phyloP scores from a whole-genome alignment of 2,329 filamentous ascomycete genomes.

The Nemania sp. region DNA sequence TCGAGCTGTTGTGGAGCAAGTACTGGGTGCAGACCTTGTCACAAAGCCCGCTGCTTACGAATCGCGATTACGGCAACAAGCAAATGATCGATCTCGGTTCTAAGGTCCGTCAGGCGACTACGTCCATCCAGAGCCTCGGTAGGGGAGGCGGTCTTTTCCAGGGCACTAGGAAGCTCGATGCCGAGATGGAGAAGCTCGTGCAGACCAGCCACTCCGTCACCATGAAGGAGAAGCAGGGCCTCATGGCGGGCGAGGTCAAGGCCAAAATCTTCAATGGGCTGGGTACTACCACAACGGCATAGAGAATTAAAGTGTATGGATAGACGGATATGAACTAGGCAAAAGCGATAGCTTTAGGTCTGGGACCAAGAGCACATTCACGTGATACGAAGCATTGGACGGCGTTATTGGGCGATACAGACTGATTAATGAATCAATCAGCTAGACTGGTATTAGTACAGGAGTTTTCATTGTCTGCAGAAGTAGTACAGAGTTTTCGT shows the following conservation, averaged over 20 bases:
- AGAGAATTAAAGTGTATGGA: constrained; percentile 14
- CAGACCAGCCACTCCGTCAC: constrained; percentile 49
- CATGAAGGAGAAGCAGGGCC: constrained; percentile 52
- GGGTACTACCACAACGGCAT: constrained; percentile 29
- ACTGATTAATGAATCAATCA: constrained; percentile 28
- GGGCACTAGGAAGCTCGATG: constrained; percentile 35
- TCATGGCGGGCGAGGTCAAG: constrained; percentile 50
- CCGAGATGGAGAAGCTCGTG: constrained; percentile 49
- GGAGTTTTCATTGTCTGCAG: constrained; percentile 38
- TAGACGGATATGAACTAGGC: constrained; percentile 7
- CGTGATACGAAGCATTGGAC: constrained; percentile 49
- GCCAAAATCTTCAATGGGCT: constrained; percentile 51
- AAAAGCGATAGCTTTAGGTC: constrained; percentile 18
- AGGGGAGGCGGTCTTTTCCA: constrained; percentile 46
- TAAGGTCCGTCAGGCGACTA: constrained; percentile 78
- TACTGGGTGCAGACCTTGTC: constrained; percentile 98
- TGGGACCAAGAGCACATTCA: constrained; percentile 19
- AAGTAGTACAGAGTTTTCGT: constrained; percentile 35
- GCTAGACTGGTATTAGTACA: constrained; percentile 39
- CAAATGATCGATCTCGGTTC: constrained; percentile 89
- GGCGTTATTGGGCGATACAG: constrained; percentile 45
- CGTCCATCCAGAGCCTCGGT: constrained; percentile 51
- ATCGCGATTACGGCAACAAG: constrained; percentile 91
- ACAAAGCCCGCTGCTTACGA: constrained; percentile 88
- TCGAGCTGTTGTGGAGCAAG: constrained; percentile 96